Base-by-base conservation (phyloP, 306 rosid species). In the Benincasa hispida region DNA sequence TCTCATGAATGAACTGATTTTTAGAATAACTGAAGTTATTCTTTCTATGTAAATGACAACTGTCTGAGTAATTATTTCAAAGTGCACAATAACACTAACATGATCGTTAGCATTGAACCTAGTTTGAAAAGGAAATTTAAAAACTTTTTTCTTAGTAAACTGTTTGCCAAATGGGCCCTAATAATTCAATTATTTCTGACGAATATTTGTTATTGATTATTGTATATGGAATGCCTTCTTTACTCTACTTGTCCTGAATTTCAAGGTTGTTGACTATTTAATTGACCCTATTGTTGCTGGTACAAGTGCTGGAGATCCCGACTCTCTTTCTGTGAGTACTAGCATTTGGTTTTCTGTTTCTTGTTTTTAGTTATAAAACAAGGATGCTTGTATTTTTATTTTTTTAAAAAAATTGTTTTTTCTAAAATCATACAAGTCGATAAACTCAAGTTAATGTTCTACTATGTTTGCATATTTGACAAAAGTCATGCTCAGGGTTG, bases 251-350 rank as follows among this genome's bases (percentile, higher is more conserved):
- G 37, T 81, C 58, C 60, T 82, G 39, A 19, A 55, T 74, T 78
- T 82, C 75, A 82, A 93, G 98, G 96, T 91, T 60, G 97, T 93
- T 78, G 98, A 93, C 85, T 90, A 90, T 85, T 91, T 93, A 80
- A 81, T 93, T 75, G 96, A 93, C 85, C 98, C 98, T 76, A 72
- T 93, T 79, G 96, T 93, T 78, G 94, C 90, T 32, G 98, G 97
- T 75, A 85, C 94, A 77, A 91, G 96, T 85, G 94, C 85, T 78
- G 89, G 90, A 42, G 97, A 87, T 85, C 96, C 98, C 13, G 93
- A 90, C 69, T 93, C 94, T 83, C 98, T 93, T 78, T 91, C 98
- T 76, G 98, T 91, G 74, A 91, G 98, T 86, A 80, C 68, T 84
- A 48, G 18, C 57, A 45, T 70, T 47, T 47, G 15, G 58, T 70